phyloP scores from a whole-genome alignment of 78 protist genomes.

The Guillardia theta region DNA sequence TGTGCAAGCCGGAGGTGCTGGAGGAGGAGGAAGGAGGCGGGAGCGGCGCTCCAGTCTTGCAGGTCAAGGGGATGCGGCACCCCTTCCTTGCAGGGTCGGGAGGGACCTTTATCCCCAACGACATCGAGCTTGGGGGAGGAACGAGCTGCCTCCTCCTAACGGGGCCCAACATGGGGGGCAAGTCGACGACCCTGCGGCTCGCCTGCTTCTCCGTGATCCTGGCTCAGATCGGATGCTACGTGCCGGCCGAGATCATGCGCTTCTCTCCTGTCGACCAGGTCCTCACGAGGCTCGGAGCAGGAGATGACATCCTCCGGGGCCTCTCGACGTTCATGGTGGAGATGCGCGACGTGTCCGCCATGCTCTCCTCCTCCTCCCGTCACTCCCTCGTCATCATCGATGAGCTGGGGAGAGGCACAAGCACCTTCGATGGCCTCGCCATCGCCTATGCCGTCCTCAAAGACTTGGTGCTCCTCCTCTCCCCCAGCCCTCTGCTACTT shows the following conservation, averaged over 20 bases:
- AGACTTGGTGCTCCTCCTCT: not conserved
- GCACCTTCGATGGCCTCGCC: conserved; percentile 29
- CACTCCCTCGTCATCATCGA: not conserved
- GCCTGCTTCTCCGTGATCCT: not conserved
- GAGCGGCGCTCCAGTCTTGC: not conserved
- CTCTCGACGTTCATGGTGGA: not conserved
- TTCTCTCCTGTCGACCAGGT: not conserved
- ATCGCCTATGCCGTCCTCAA: not conserved
- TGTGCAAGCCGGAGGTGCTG: not conserved
- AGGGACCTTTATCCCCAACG: not conserved
- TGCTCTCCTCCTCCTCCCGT: not conserved
- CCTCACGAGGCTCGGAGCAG: not conserved
- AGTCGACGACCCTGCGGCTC: not conserved
- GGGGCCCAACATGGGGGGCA: conserved; percentile 31
- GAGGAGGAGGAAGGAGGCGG: not conserved
- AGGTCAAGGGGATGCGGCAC: not conserved
- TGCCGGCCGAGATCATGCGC: not conserved
- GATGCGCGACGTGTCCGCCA: not conserved
- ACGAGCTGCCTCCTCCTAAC: not conserved
- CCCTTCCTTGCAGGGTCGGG: not conserved
- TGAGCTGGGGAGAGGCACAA: conserved; percentile 3
- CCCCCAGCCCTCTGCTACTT: too few species aligned
- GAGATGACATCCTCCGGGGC: not conserved
- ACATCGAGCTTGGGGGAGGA: not conserved
- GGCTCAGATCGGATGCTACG: conserved; percentile 1